Percentiles rank a stretch among this genome's conserved stretches.
Evolutionary conservation across 2,329 filamentous ascomycete genomes (phyloP).

Genomic region (Seiridium unicorne): DNA sequence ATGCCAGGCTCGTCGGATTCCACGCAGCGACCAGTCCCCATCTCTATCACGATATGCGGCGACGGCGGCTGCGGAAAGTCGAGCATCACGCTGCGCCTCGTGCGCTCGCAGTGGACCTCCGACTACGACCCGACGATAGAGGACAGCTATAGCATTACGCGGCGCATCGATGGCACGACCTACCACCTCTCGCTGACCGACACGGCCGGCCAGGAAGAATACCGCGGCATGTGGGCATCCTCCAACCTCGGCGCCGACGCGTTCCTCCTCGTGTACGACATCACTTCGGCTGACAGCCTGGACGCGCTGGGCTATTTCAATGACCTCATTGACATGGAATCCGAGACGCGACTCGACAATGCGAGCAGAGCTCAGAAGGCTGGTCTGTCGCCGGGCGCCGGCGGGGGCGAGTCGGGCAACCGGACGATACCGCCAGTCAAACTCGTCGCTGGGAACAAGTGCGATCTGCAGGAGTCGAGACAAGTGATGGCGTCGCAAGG

Average conservation of each 20-base stretch:
- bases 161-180: constrained; percentile 74
- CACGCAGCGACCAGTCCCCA: constrained; percentile 47
- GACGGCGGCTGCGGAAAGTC: constrained; percentile 85
- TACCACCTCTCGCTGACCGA: constrained; percentile 80
- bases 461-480: constrained; percentile 70
- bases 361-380: constrained; percentile 48
- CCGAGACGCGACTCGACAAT: constrained; percentile 66
- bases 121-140: constrained; percentile 81
- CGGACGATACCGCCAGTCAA: constrained; percentile 70
- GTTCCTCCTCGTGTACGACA: constrained; percentile 86
- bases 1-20: constrained; percentile 16
- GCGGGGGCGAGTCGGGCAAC: constrained; percentile 30
- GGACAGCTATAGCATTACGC: constrained; percentile 82
- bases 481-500: constrained; percentile 69
- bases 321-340: constrained; percentile 80
- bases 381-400: constrained; percentile 35
- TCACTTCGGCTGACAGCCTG: constrained; percentile 68
- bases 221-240: constrained; percentile 81
- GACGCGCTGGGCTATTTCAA: constrained; percentile 76
- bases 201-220: constrained; percentile 88
- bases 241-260: constrained; percentile 78
- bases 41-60: constrained; percentile 80
- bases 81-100: constrained; percentile 78
- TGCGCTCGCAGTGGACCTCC: constrained; percentile 79
- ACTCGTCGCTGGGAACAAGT: constrained; percentile 85